These are phyloP conservation scores for Daldinia loculata DNA, from an alignment of 495 filamentous ascomycete species.

Conservation along the genomic window DNA sequence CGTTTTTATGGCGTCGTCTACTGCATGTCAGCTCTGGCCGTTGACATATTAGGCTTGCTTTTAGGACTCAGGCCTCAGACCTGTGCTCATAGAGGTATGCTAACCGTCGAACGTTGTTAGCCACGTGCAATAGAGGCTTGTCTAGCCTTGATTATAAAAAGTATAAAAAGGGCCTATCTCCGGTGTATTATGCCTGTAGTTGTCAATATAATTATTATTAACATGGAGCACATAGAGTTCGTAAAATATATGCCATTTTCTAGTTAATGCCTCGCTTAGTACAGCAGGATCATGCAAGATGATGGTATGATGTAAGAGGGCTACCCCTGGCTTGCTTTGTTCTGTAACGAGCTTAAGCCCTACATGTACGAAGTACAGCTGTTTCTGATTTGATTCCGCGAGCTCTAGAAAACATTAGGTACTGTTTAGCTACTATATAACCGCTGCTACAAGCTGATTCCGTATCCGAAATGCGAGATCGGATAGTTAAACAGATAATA, in stretches of 20 bases:
- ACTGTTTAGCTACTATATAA: neutral
- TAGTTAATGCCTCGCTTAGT: constrained; percentile 1
- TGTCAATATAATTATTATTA: neutral
- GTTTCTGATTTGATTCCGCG: neutral
- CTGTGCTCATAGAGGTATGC: constrained; percentile 7
- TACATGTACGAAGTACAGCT: neutral
- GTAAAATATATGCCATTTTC: constrained; percentile 3
- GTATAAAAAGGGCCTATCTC: neutral
- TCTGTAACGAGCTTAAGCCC: neutral
- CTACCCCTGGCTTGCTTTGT: constrained; percentile 4
- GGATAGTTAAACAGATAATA: too few relatives aligned
- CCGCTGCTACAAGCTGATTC: too few relatives aligned
- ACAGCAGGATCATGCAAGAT: constrained; percentile 27
- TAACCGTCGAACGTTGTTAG: constrained; percentile 17
- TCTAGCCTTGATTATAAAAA: neutral
- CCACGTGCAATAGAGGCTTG: constrained; percentile 21
- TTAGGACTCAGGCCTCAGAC: neutral
- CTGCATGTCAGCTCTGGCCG: neutral
- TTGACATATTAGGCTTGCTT: neutral
- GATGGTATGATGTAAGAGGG: constrained; percentile 21
- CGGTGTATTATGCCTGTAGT: neutral
- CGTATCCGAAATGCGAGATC: too few relatives aligned
- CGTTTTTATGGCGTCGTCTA: constrained; percentile 22
- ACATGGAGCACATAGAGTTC: too few relatives aligned
- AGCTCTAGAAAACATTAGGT: neutral